Conservation (phyloP, 306 rosid genomes). For the Gastrolobium bilobum region DNA sequence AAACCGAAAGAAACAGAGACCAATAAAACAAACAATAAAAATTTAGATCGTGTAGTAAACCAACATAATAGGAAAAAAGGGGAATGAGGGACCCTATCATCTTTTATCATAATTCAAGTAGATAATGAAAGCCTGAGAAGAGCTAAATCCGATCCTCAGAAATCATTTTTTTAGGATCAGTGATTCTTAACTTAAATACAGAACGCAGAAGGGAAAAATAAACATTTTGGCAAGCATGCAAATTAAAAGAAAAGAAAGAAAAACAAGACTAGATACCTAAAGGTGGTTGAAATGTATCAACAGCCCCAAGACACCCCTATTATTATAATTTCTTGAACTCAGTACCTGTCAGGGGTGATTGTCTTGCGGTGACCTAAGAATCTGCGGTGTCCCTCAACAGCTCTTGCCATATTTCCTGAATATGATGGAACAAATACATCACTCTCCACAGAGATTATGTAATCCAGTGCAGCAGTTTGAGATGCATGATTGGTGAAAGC, state of each 20-base stretch:
- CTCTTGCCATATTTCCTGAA: conserved; percentile 97
- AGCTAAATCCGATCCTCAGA: background rate
- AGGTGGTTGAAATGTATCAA: conserved; percentile 30
- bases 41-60: background rate
- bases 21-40: conserved; percentile 4
- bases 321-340: conserved; percentile 30
- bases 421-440: conserved; percentile 88
- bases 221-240: conserved; percentile 9
- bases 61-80: background rate
- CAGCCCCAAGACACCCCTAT: background rate
- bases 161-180: background rate
- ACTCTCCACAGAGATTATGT: conserved; percentile 88
- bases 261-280: conserved; percentile 19
- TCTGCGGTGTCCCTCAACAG: conserved; percentile 97
- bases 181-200: background rate
- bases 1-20: conserved; percentile 31
- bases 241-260: conserved; percentile 1
- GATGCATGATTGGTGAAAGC: conserved; percentile 86
- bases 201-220: conserved; percentile 6
- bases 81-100: conserved; percentile 8
- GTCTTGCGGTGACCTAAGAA: conserved; percentile 92
- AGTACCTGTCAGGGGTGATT: conserved; percentile 83
- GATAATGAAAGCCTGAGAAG: background rate
- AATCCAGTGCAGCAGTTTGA: conserved; percentile 93
- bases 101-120: background rate